Percentiles rank a stretch among this genome's conserved stretches.
phyloP scores from a whole-genome alignment of 2,329 filamentous ascomycete genomes.

The Decorospora gaudefroyi region DNA sequence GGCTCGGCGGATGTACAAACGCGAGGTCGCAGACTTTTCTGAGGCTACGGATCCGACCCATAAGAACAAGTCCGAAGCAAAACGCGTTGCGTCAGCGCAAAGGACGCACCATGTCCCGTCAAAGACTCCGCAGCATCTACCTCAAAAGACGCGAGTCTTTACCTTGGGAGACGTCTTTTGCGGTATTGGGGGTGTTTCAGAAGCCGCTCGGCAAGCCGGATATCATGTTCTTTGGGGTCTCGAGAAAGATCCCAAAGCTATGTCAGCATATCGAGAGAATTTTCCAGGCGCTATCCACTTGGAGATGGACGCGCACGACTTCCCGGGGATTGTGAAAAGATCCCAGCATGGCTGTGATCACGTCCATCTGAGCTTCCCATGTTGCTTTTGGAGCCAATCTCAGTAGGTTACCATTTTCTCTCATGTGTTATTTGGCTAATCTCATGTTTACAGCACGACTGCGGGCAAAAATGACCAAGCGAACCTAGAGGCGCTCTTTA shows the following conservation, averaged over 20 bases:
- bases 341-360: slow-evolving; percentile 13
- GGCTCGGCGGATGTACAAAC: no score
- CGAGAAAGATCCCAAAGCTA: slow-evolving; percentile 20
- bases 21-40: no score
- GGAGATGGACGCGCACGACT: slow-evolving; percentile 22
- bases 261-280: slow-evolving; percentile 24
- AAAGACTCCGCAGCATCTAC: neutral
- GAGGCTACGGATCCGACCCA: no score
- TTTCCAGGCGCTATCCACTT: slow-evolving; percentile 11
- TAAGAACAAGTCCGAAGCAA: no score
- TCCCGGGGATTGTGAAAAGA: slow-evolving; percentile 8
- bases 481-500: slow-evolving; percentile 27
- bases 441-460: slow-evolving; percentile 16
- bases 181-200: slow-evolving; percentile 29
- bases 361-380: slow-evolving; percentile 27
- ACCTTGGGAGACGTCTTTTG: slow-evolving; percentile 28
- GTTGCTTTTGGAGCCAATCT: slow-evolving; percentile 19
- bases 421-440: neutral
- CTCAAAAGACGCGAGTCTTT: neutral
- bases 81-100: no score
- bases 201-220: slow-evolving; percentile 27
- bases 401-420: slow-evolving; percentile 22
- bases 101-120: neutral
- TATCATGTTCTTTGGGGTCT: slow-evolving; percentile 19
- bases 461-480: slow-evolving; percentile 27